Percentiles rank a stretch among this genome's conserved stretches.
These are phyloP conservation scores for Xylaria hypoxylon DNA, from an alignment of 2,329 filamentous ascomycete species.

Conservation along the genomic window DNA sequence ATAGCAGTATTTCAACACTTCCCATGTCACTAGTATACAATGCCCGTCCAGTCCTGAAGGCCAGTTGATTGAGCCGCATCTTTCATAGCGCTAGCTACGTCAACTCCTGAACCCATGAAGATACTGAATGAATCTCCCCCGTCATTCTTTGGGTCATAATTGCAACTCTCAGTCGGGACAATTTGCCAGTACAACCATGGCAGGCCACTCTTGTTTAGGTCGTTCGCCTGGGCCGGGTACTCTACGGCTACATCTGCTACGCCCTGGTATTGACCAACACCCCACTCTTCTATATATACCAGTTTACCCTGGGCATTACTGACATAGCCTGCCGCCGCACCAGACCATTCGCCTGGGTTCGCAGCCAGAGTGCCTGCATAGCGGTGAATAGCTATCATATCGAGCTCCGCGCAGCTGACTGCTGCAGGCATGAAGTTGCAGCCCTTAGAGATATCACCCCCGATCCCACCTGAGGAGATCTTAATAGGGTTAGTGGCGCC, in stretches of 20 bases:
- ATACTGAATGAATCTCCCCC: constrained; percentile 44
- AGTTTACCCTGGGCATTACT: constrained; percentile 46
- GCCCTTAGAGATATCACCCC: constrained; percentile 49
- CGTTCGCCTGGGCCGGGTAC: constrained; percentile 45
- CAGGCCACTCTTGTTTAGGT: constrained; percentile 49
- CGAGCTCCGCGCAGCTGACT: constrained; percentile 47
- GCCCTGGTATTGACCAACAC: constrained; percentile 57
- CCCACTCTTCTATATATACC: constrained; percentile 51
- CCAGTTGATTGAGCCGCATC: constrained; percentile 11
- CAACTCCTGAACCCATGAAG: constrained; percentile 34
- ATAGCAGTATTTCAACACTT: no score
- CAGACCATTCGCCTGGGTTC: constrained; percentile 45
- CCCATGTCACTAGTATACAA: constrained; percentile 15
- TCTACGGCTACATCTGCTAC: constrained; percentile 52
- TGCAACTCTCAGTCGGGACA: constrained; percentile 42
- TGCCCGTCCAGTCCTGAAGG: constrained; percentile 29
- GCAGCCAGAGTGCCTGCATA: constrained; percentile 41
- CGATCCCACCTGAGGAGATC: constrained; percentile 50
- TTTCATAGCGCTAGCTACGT: constrained; percentile 28
- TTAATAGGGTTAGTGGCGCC: constrained; percentile 48
- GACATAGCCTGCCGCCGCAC: constrained; percentile 44
- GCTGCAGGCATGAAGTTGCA: constrained; percentile 48
- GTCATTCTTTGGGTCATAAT: constrained; percentile 43
- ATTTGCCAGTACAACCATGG: constrained; percentile 53
- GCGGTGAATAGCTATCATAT: constrained; percentile 48